Evolutionary conservation across 257 asterid genomes (phyloP).

Genomic region (Voacanga thouarsii): DNA sequence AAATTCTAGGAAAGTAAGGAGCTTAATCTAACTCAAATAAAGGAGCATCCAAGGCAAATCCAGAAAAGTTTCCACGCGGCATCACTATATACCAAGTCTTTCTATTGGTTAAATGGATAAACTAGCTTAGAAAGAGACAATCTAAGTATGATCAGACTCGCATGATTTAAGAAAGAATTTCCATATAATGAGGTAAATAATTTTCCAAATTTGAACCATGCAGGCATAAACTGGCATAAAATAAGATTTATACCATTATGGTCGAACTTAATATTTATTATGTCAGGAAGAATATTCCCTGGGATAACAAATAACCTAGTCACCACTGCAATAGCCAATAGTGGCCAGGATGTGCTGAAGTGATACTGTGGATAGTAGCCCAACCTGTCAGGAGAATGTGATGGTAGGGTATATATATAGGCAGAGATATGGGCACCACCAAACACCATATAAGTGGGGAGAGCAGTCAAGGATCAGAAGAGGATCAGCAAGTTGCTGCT

Average conservation of each 20-base stretch:
- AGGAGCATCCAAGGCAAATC: background rate
- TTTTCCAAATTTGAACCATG: background rate
- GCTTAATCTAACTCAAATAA: background rate
- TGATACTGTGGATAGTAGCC: background rate
- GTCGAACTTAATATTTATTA: background rate
- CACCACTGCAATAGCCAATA: background rate
- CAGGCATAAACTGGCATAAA: background rate
- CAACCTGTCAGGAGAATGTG: background rate
- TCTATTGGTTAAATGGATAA: background rate
- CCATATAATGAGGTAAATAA: background rate
- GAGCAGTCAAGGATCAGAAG: background rate
- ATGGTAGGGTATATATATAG: background rate
- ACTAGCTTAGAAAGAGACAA: background rate
- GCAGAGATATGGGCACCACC: background rate
- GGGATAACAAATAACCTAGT: background rate
- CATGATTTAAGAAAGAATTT: background rate
- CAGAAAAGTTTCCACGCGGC: background rate
- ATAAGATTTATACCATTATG: background rate
- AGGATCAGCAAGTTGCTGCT: background rate
- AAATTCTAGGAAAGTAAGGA: constrained; percentile 7
- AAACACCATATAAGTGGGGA: background rate
- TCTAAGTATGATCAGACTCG: background rate
- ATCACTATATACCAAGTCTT: background rate
- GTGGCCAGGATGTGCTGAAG: background rate
- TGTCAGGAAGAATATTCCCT: background rate